Evolutionary conservation across 106 monocot species (phyloP).

Genomic region (Dactylorhiza incarnata): DNA sequence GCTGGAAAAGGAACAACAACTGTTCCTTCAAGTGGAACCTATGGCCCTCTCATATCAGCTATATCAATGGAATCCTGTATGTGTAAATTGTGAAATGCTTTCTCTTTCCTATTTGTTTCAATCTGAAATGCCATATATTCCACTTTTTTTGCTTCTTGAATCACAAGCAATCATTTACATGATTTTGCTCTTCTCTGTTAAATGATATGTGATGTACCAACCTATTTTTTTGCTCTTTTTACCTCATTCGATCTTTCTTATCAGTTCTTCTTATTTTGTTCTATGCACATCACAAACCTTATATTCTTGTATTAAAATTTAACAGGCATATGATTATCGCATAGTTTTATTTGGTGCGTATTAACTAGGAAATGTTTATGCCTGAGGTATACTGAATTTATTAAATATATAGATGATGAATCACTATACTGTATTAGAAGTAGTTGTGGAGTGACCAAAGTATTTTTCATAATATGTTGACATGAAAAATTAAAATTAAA

Average conservation of each 20-base stretch:
- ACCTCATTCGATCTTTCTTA: not conserved
- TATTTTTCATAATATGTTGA: too few relatives aligned
- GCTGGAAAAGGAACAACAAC: constrained; percentile 67
- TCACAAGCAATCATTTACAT: not conserved
- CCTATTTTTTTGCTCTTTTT: not conserved
- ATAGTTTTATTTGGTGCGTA: too few relatives aligned
- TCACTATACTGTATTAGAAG: too few relatives aligned
- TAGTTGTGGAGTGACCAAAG: too few relatives aligned
- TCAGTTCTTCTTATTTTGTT: too few relatives aligned
- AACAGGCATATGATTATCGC: too few relatives aligned
- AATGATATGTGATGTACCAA: not conserved
- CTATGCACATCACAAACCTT: too few relatives aligned
- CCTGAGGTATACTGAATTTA: too few relatives aligned
- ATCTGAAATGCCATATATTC: not conserved
- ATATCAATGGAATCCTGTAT: constrained; percentile 64
- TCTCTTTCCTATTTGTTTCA: constrained; percentile 1
- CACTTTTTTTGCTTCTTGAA: constrained; percentile 1
- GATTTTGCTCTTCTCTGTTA: not conserved
- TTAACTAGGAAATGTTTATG: too few relatives aligned
- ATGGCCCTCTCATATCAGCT: constrained; percentile 79
- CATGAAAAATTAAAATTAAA: too few relatives aligned
- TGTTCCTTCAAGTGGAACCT: constrained; percentile 61
- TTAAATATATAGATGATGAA: too few relatives aligned
- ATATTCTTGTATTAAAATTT: too few relatives aligned
- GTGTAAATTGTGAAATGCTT: not conserved